Evolutionary conservation across 371 early-diverging fungal genomes (phyloP).

Genomic region (Blakeslea trispora): DNA sequence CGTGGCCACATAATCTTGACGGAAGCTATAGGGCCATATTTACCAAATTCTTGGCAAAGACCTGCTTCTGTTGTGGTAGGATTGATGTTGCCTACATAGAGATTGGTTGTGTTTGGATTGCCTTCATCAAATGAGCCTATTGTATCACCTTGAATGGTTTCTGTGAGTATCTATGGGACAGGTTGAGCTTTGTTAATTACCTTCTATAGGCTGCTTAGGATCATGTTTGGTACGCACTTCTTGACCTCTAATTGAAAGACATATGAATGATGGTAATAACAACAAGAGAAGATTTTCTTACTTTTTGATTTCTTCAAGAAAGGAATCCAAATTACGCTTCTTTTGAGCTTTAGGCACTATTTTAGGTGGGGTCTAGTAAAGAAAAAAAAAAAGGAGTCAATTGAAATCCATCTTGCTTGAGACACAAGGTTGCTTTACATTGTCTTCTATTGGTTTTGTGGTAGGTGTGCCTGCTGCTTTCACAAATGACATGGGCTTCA

Average conservation of each 20-base stretch:
- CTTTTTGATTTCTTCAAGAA: constrained; percentile 84
- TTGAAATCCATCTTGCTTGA: too few species aligned
- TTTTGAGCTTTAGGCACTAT: constrained; percentile 50
- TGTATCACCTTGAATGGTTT: neutral
- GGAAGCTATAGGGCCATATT: constrained; percentile 87
- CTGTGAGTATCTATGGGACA: neutral
- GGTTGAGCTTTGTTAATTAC: neutral
- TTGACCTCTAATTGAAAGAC: constrained; percentile 32
- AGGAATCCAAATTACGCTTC: constrained; percentile 83
- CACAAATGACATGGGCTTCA: constrained; percentile 51
- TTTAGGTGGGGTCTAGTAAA: constrained; percentile 25
- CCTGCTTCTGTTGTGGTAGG: constrained; percentile 44
- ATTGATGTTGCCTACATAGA: constrained; percentile 87
- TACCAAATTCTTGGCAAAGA: constrained; percentile 77
- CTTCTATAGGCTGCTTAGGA: neutral
- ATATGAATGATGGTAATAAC: too few species aligned
- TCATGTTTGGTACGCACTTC: constrained; percentile 27
- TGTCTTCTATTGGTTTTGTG: too few species aligned
- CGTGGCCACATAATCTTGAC: constrained; percentile 97
- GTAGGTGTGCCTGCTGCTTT: constrained; percentile 34
- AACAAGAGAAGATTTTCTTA: too few species aligned
- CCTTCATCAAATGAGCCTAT: constrained; percentile 71
- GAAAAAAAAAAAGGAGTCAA: too few species aligned
- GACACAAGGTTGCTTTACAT: constrained; percentile 34
- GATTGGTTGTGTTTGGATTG: constrained; percentile 83